Evolutionary conservation across 2,329 filamentous ascomycete genomes (phyloP).

Genomic region (Neonectria faginata): DNA sequence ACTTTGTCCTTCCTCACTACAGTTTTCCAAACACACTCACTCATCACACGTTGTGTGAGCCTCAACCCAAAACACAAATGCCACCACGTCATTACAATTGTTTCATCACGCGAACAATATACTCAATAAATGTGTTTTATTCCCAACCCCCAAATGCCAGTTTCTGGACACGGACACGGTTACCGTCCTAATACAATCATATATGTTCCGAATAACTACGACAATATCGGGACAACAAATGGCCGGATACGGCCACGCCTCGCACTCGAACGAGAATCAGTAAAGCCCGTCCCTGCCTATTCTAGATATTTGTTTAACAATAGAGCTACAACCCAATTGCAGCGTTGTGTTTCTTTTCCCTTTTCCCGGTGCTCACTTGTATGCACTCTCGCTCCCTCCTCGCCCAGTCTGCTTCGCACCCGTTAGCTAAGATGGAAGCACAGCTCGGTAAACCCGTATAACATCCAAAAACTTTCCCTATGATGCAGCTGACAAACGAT

Average conservation of each 20-base stretch:
- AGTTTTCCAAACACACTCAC: background rate
- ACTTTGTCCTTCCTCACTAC: background rate
- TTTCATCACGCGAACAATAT: background rate
- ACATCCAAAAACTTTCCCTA: conserved; percentile 9
- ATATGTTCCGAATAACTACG: conserved; percentile 18
- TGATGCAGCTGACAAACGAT: conserved; percentile 1
- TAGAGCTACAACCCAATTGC: conserved; percentile 3
- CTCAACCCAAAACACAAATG: background rate
- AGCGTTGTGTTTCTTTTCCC: conserved; percentile 9
- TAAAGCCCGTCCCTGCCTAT: conserved; percentile 4
- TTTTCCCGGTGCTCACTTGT: conserved; percentile 2
- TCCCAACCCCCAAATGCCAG: conserved; percentile 11
- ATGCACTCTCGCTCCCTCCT: conserved; percentile 6
- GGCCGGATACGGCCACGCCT: background rate
- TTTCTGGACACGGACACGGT: conserved; percentile 7
- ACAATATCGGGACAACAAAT: background rate
- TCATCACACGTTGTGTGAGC: background rate
- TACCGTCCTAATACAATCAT: conserved; percentile 7
- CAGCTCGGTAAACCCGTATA: background rate
- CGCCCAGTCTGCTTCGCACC: background rate
- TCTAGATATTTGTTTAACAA: conserved; percentile 23
- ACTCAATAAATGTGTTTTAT: conserved; percentile 7
- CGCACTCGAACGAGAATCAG: conserved; percentile 3
- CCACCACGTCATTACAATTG: background rate
- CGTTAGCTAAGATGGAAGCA: background rate